Evolutionary conservation across 192 early-diverging fungal genomes (phyloP).

Genomic region (Coemansia sp.): DNA sequence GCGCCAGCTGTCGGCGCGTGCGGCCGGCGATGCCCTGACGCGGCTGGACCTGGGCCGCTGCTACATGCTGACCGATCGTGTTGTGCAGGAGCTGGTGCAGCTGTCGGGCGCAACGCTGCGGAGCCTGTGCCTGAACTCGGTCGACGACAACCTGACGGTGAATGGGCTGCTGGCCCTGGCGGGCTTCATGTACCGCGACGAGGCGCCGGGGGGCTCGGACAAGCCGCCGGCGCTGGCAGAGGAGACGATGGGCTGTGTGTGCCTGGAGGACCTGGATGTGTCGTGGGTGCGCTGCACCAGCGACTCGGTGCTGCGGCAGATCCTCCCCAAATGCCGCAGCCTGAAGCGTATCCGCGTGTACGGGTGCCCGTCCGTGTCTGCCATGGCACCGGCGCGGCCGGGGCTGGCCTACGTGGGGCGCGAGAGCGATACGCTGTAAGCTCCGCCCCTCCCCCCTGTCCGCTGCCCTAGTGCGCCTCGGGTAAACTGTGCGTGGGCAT

Average conservation of each 20-base stretch:
- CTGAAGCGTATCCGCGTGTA: slow-evolving; percentile 60
- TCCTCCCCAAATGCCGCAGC: slow-evolving; percentile 48
- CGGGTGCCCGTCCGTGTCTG: slow-evolving; percentile 66
- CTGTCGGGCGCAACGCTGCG: slow-evolving; percentile 56
- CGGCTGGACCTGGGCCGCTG: slow-evolving; percentile 60
- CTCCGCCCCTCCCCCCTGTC: no score
- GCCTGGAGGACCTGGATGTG: slow-evolving; percentile 57
- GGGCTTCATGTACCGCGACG: slow-evolving; percentile 11
- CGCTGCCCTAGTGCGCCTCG: no score
- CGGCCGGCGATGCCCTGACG: slow-evolving; percentile 19
- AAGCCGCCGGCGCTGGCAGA: slow-evolving; percentile 5
- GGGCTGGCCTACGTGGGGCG: slow-evolving; percentile 54
- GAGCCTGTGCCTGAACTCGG: slow-evolving; percentile 60
- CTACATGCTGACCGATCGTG: slow-evolving; percentile 58
- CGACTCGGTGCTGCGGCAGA: slow-evolving; percentile 59
- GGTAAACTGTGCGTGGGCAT: no score
- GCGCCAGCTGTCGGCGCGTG: neutral
- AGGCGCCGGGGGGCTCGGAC: neutral
- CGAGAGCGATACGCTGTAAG: slow-evolving; percentile 53
- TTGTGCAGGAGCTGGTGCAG: slow-evolving; percentile 51
- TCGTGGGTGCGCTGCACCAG: slow-evolving; percentile 73
- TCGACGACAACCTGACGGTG: slow-evolving; percentile 60
- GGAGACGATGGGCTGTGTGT: slow-evolving; percentile 34
- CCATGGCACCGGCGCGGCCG: slow-evolving; percentile 43
- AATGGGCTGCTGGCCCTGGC: slow-evolving; percentile 52